Percentiles rank a stretch among this genome's conserved stretches.
phyloP scores from a whole-genome alignment of 768 basidiomycete genomes.

The Amanita inopinata region DNA sequence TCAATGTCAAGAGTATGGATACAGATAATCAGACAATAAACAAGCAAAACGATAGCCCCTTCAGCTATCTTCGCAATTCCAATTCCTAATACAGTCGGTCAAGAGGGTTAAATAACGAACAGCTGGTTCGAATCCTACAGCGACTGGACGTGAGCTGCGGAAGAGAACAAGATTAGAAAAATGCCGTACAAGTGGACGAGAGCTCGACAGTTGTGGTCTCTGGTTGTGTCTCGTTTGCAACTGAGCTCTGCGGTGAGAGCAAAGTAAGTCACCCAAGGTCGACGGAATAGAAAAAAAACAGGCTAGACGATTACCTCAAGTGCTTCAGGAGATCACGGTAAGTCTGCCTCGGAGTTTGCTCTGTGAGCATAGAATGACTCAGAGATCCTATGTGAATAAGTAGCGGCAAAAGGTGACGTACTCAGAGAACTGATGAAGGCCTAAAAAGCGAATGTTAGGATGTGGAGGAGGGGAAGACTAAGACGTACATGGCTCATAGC shows the following conservation, averaged over 20 bases:
- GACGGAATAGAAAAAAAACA: neutral
- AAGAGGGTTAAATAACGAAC: neutral
- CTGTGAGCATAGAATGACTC: conserved; percentile 14
- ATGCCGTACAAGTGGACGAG: neutral
- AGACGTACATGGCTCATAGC: conserved; percentile 71
- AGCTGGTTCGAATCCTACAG: neutral
- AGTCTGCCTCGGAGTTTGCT: conserved; percentile 43
- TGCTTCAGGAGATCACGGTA: conserved; percentile 54
- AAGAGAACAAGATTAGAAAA: neutral
- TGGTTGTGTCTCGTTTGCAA: conserved; percentile 36
- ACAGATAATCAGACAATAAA: too few relatives aligned
- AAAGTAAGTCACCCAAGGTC: neutral
- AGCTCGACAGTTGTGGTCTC: conserved; percentile 4
- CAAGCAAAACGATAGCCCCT: too few relatives aligned
- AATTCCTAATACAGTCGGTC: too few relatives aligned
- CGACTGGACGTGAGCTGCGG: neutral
- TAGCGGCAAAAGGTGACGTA: conserved; percentile 14
- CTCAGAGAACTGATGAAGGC: conserved; percentile 51
- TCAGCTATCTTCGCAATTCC: too few relatives aligned
- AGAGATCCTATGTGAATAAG: neutral
- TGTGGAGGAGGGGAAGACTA: neutral
- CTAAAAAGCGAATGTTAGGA: conserved; percentile 21
- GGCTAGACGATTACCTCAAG: conserved; percentile 32
- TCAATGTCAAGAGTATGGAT: too few relatives aligned
- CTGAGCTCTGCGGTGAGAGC: conserved; percentile 32